Evolutionary conservation across 1,139 yeast species (phyloP).

Genomic region (Eremothecium gossypii): DNA sequence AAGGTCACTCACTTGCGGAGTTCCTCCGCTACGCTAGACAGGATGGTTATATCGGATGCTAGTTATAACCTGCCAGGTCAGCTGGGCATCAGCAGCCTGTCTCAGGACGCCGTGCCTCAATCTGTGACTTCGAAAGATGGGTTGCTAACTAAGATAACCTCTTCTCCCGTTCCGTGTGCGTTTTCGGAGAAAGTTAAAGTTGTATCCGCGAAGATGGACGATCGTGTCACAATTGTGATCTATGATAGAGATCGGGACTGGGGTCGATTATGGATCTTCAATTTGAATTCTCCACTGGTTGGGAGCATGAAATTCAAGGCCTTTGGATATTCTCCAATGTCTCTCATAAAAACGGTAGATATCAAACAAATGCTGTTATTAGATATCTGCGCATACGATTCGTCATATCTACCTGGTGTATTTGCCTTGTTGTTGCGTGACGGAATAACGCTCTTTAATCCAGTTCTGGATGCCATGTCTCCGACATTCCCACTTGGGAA

Average conservation of each 20-base stretch:
- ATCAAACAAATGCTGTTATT: constrained; percentile 13
- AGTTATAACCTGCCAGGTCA: constrained; percentile 18
- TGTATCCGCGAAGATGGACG: constrained; percentile 38
- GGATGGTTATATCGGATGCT: constrained; percentile 21
- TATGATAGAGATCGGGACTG: constrained; percentile 30
- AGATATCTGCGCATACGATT: constrained; percentile 14
- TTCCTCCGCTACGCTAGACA: constrained; percentile 20
- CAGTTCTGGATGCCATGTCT: constrained; percentile 51
- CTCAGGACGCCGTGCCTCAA: constrained; percentile 10
- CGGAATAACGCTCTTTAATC: constrained; percentile 47
- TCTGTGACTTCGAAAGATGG: constrained; percentile 43
- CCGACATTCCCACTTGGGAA: constrained; percentile 30
- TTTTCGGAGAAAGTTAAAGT: constrained; percentile 34
- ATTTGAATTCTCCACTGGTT: constrained; percentile 24
- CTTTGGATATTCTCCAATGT: constrained; percentile 24
- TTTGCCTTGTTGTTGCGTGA: constrained; percentile 27
- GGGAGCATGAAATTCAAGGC: constrained; percentile 22
- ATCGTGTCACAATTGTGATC: constrained; percentile 53
- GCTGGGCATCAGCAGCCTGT: constrained; percentile 10
- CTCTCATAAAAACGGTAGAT: constrained; percentile 20
- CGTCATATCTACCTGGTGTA: constrained; percentile 16
- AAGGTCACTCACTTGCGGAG: constrained; percentile 8
- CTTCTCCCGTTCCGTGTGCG: constrained; percentile 32
- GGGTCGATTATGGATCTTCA: constrained; percentile 45
- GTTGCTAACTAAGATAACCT: constrained; percentile 52